phyloP scores from a whole-genome alignment of 768 basidiomycete species.

The Termitomyces sp. region DNA sequence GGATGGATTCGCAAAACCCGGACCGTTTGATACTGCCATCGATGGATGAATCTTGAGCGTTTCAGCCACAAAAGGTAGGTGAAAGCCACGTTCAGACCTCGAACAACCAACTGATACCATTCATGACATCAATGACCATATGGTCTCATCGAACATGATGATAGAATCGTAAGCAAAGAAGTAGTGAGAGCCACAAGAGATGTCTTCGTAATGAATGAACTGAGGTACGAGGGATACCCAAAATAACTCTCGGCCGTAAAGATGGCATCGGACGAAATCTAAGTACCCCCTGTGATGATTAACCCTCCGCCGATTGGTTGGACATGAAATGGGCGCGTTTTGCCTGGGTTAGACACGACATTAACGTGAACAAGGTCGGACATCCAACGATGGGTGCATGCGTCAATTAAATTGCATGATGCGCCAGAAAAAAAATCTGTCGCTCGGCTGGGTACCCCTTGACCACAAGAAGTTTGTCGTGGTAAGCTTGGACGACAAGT shows the following conservation, averaged over 20 bases:
- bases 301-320: background rate
- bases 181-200: background rate
- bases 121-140: slow-evolving; percentile 8
- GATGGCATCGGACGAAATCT: background rate
- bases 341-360: slow-evolving; percentile 4
- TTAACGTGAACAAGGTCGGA: slow-evolving; percentile 5
- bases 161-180: background rate
- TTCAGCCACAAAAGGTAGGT: slow-evolving; percentile 1
- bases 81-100: background rate
- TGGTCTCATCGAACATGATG: background rate
- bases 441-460: background rate
- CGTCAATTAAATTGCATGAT: too few relatives aligned
- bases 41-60: background rate
- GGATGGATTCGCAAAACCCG: background rate
- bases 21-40: slow-evolving; percentile 3
- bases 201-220: background rate
- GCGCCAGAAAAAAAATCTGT: background rate
- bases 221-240: background rate
- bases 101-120: background rate
- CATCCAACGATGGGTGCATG: background rate
- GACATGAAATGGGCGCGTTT: slow-evolving; percentile 8
- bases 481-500: background rate
- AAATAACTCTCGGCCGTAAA: slow-evolving; percentile 2
- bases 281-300: background rate
- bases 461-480: background rate